Evolutionary conservation across 495 filamentous ascomycete genomes (phyloP).

Genomic region (Talaromyces liani): DNA sequence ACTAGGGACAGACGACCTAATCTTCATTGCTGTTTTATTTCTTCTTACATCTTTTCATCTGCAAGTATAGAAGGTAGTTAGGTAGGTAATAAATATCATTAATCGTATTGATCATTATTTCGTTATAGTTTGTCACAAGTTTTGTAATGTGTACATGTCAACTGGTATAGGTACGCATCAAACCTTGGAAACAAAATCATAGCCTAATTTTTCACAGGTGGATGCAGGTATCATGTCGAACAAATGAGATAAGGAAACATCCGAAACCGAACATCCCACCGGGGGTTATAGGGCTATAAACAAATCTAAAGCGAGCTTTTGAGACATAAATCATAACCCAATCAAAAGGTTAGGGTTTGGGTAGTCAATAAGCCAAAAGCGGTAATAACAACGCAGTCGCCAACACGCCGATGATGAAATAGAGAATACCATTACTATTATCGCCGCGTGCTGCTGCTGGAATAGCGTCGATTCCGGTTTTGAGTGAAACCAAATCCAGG

Average conservation of each 20-base stretch:
- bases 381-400: conserved; percentile 50
- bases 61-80: background rate
- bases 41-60: background rate
- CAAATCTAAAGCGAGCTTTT: background rate
- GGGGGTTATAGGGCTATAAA: background rate
- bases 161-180: background rate
- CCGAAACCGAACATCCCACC: background rate
- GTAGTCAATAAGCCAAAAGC: conserved; percentile 45
- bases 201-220: background rate
- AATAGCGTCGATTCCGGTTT: background rate
- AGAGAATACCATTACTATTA: conserved; percentile 24
- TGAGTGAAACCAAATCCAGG: conserved; percentile 57
- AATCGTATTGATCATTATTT: background rate
- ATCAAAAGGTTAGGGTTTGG: background rate
- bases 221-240: background rate
- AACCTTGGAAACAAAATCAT: background rate
- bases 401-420: conserved; percentile 44
- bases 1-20: background rate
- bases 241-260: background rate
- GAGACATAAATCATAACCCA: background rate
- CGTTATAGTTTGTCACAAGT: background rate
- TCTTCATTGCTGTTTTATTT: background rate
- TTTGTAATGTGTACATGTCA: background rate
- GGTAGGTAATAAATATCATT: background rate
- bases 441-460: conserved; percentile 18